Conservation (phyloP, 2,329 filamentous ascomycete species). For the Aureobasidium pullulans region DNA sequence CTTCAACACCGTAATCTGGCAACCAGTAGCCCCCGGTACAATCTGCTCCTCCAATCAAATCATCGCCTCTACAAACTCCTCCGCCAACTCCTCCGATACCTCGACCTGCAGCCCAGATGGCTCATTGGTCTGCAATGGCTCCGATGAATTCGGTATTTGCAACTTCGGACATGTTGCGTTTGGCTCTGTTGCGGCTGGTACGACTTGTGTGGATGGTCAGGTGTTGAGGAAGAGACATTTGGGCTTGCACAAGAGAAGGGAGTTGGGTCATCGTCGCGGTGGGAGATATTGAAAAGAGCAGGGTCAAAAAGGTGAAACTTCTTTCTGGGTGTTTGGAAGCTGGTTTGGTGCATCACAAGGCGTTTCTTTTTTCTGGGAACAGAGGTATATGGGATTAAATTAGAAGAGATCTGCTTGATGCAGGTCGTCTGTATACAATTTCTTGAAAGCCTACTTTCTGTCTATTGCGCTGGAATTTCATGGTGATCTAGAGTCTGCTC, state of each 20-base stretch:
- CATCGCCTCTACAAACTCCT: slow-evolving; percentile 18
- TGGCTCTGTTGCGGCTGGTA: slow-evolving; percentile 37
- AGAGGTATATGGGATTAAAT: too few species aligned
- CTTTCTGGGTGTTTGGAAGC: too few species aligned
- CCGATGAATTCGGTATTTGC: slow-evolving; percentile 35
- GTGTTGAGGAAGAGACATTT: slow-evolving; percentile 24
- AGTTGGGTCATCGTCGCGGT: neutral
- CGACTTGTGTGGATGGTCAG: slow-evolving; percentile 34
- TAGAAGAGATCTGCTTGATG: too few species aligned
- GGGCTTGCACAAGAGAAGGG: neutral
- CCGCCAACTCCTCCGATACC: slow-evolving; percentile 17
- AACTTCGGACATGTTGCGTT: slow-evolving; percentile 34
- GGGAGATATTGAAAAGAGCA: neutral
- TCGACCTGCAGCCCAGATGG: slow-evolving; percentile 29
- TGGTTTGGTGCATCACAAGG: too few species aligned
- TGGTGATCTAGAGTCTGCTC: too few species aligned
- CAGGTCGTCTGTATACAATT: too few species aligned
- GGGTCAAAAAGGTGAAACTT: neutral
- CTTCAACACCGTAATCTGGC: slow-evolving; percentile 31
- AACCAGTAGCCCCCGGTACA: slow-evolving; percentile 36
- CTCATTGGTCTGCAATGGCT: slow-evolving; percentile 33
- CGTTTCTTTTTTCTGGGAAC: too few species aligned
- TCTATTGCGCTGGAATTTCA: too few species aligned
- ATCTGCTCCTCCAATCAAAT: slow-evolving; percentile 30
- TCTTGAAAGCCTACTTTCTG: too few species aligned